phyloP scores from a whole-genome alignment of 345 rosid species.

The Mercurialis annua region DNA sequence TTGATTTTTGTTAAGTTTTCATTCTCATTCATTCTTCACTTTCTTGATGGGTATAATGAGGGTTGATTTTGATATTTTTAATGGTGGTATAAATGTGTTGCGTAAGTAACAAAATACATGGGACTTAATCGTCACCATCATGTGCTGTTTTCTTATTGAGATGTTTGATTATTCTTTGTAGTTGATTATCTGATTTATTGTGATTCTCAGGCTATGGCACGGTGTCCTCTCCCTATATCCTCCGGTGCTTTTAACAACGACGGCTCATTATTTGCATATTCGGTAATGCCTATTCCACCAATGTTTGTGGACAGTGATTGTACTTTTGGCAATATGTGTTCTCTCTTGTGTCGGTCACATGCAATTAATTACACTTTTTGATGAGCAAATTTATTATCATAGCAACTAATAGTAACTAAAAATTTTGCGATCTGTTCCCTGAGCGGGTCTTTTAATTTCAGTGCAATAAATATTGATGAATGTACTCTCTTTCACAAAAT shows the following conservation, averaged over 20 bases:
- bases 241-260: conserved; percentile 91
- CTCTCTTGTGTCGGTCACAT: not conserved
- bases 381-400: not conserved
- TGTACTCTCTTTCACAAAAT: not conserved
- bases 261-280: conserved; percentile 85
- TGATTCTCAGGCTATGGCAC: conserved; percentile 74
- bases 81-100: not conserved
- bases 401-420: not conserved
- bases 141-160: not conserved
- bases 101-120: not conserved
- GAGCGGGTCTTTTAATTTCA: not conserved
- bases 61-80: not conserved
- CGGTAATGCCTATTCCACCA: conserved; percentile 41
- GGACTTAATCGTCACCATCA: not conserved
- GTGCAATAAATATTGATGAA: not conserved
- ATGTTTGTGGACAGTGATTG: not conserved
- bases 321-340: not conserved
- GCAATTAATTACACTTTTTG: not conserved
- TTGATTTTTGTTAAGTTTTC: not conserved
- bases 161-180: not conserved
- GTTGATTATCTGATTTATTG: not conserved
- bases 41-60: not conserved
- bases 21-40: not conserved
- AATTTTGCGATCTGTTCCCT: not conserved
- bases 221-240: conserved; percentile 86